Percentiles rank a stretch among this genome's conserved stretches.
These are phyloP conservation scores for Theobroma cacao DNA, from an alignment of 345 rosid species.

Conservation along the genomic window DNA sequence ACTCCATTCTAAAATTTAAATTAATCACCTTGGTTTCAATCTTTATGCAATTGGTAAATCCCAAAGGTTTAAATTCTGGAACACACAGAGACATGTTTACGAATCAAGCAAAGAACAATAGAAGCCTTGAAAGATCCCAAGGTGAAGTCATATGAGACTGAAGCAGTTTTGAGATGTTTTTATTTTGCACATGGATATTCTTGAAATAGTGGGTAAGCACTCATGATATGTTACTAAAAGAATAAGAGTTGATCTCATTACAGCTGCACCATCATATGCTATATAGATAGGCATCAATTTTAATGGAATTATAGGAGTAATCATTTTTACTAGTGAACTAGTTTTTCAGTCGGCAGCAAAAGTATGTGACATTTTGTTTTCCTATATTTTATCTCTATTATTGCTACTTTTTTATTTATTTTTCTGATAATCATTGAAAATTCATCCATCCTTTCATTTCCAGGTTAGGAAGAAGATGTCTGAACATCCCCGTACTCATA, in stretches of 20 bases:
- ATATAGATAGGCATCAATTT: not conserved
- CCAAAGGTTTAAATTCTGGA: slow-evolving; percentile 6
- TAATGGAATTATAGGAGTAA: not conserved
- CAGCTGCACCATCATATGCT: not conserved
- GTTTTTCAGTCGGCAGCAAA: not conserved
- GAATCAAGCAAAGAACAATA: slow-evolving; percentile 76
- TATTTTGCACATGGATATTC: not conserved
- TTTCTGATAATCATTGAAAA: not conserved
- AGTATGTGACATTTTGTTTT: not conserved
- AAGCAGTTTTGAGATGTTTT: slow-evolving; percentile 23
- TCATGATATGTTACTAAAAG: not conserved
- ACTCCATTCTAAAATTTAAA: not conserved
- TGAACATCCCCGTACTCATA: slow-evolving; percentile 54
- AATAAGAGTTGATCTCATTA: not conserved
- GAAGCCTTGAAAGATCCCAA: slow-evolving; percentile 88
- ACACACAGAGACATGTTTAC: slow-evolving; percentile 60
- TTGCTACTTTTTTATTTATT: not conserved
- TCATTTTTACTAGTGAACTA: not conserved
- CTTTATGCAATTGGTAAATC: slow-evolving; percentile 15
- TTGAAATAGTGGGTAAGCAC: slow-evolving; percentile 9
- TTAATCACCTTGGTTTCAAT: slow-evolving; percentile 1
- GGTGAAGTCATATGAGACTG: slow-evolving; percentile 89
- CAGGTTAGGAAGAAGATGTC: slow-evolving; percentile 81
- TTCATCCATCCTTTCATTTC: slow-evolving; percentile 9
- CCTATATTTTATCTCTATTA: not conserved